Percentiles rank a stretch among this genome's conserved stretches.
Evolutionary conservation across 1,284 basidiomycete species (phyloP).

Genomic region (Mycena sp.): DNA sequence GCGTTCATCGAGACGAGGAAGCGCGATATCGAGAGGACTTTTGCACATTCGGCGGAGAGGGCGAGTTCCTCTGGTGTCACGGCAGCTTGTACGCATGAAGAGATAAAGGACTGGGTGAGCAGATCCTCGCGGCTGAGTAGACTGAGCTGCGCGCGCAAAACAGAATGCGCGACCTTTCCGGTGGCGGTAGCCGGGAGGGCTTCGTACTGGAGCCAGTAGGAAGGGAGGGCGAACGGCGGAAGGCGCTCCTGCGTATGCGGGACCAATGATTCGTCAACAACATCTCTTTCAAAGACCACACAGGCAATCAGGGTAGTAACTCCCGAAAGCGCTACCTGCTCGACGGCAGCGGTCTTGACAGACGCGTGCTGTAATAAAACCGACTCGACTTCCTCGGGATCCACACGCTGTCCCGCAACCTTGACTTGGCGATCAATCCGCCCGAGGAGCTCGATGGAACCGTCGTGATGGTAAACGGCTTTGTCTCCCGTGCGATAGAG

Average conservation of each 20-base stretch:
- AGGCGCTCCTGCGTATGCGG: not conserved
- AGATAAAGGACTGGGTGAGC: constrained; percentile 2
- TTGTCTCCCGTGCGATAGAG: constrained; percentile 12
- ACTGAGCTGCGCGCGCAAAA: constrained; percentile 2
- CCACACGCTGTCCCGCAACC: constrained; percentile 12
- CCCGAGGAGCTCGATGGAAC: constrained; percentile 13
- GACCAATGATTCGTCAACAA: not conserved
- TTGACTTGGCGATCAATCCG: constrained; percentile 11
- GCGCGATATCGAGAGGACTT: not conserved
- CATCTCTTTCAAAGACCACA: not conserved
- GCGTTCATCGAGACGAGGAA: not conserved
- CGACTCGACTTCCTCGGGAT: constrained; percentile 14
- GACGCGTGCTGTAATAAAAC: not conserved
- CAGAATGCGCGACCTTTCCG: not conserved
- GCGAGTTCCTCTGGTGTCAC: not conserved
- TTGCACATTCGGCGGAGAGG: not conserved
- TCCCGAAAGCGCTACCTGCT: not conserved
- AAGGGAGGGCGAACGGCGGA: constrained; percentile 7
- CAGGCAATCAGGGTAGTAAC: constrained; percentile 1
- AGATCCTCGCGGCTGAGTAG: constrained; percentile 10
- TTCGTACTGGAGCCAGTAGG: constrained; percentile 1
- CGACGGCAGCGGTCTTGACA: not conserved
- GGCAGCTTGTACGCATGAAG: not conserved
- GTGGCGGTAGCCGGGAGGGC: constrained; percentile 1
- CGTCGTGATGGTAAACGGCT: constrained; percentile 6